phyloP scores from a whole-genome alignment of 768 basidiomycete species.

The Pleurotus salmoneostramineus region DNA sequence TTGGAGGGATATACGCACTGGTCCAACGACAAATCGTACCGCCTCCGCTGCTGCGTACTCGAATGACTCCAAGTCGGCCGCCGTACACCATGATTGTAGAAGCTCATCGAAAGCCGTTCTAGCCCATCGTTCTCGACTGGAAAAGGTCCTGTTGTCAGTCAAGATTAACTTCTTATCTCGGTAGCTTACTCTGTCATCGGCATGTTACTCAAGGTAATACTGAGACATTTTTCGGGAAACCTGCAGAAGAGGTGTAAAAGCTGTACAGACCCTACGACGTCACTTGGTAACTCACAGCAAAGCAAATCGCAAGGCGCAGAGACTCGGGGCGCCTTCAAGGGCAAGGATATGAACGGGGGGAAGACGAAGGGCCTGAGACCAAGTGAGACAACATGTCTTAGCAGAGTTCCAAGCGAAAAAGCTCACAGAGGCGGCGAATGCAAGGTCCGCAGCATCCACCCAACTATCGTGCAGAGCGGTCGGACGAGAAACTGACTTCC shows the following conservation, averaged over 20 bases:
- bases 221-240: conserved; percentile 69
- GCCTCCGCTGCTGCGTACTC: conserved; percentile 65
- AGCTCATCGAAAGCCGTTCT: conserved; percentile 64
- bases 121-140: conserved; percentile 50
- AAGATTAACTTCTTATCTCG: too few species aligned
- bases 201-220: conserved; percentile 65
- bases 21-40: conserved; percentile 49
- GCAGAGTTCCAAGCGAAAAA: background rate
- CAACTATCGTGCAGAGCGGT: conserved; percentile 64
- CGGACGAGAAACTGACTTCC: conserved; percentile 50
- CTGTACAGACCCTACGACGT: background rate
- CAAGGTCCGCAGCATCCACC: conserved; percentile 78
- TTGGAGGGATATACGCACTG: conserved; percentile 33
- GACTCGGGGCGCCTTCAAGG: conserved; percentile 54
- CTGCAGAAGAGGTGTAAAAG: conserved; percentile 25
- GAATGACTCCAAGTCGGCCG: conserved; percentile 62
- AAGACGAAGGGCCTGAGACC: conserved; percentile 50
- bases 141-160: background rate
- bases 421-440: conserved; percentile 58
- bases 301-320: conserved; percentile 60
- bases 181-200: conserved; percentile 60
- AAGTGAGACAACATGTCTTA: background rate
- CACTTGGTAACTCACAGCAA: conserved; percentile 44
- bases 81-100: conserved; percentile 57
- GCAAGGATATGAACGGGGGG: conserved; percentile 72